phyloP scores from a whole-genome alignment of 192 early-diverging fungal genomes.

The Paraglomus brasilianum region DNA sequence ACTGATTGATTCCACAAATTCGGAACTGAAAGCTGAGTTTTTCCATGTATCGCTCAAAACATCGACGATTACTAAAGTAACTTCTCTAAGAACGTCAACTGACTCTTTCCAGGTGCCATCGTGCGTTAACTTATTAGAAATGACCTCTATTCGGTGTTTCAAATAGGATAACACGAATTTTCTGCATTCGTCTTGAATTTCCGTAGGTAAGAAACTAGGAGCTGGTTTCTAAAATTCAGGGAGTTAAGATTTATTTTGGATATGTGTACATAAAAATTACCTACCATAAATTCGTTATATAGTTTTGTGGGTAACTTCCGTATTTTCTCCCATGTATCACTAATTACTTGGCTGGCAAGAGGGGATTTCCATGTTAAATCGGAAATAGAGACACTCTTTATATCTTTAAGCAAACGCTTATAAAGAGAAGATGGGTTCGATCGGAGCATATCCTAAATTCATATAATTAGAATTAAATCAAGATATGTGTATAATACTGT shows the following conservation, averaged over 20 bases:
- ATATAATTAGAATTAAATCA: too few species aligned
- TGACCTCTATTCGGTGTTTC: neutral
- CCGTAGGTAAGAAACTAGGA: neutral
- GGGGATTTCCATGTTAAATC: neutral
- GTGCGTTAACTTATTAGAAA: neutral
- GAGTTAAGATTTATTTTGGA: too few species aligned
- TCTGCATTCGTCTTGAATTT: conserved; percentile 1
- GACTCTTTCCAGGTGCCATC: conserved; percentile 13
- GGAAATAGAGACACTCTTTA: too few species aligned
- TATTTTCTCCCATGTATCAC: too few species aligned
- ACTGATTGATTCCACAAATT: neutral
- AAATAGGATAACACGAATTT: conserved; percentile 7
- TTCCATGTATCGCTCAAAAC: neutral
- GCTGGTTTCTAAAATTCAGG: conserved; percentile 15
- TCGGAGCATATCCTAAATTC: too few species aligned
- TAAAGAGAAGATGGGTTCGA: neutral
- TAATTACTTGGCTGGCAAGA: conserved; percentile 4
- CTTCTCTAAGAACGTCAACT: neutral
- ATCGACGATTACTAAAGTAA: neutral
- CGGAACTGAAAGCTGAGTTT: conserved; percentile 3
- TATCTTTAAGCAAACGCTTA: neutral
- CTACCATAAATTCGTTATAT: too few species aligned
- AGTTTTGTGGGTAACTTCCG: too few species aligned
- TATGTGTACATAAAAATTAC: too few species aligned
- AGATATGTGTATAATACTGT: too few species aligned